Conservation (phyloP, 352 stramenopile species). For the Globisporangium parvum region DNA sequence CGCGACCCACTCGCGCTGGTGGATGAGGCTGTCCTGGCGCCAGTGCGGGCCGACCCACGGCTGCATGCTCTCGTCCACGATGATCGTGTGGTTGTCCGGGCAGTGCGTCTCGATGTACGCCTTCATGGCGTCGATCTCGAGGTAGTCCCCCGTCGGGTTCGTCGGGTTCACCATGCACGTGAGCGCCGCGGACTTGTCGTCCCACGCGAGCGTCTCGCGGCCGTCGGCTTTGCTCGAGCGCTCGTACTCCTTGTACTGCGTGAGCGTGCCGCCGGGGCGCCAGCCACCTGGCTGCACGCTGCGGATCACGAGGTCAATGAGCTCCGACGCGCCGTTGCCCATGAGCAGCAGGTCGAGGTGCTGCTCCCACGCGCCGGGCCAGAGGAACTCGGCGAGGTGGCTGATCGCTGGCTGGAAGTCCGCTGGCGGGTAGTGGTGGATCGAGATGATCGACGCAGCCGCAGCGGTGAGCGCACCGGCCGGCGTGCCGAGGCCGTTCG, state of each 20-base stretch:
- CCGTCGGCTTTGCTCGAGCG: slow-evolving; percentile 80
- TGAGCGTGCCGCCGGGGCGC: slow-evolving; percentile 63
- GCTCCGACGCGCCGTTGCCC: slow-evolving; percentile 79
- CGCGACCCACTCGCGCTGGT: slow-evolving; percentile 79
- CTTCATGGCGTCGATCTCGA: slow-evolving; percentile 78
- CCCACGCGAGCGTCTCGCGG: slow-evolving; percentile 66
- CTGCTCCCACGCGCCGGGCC: slow-evolving; percentile 45
- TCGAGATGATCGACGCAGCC: slow-evolving; percentile 62
- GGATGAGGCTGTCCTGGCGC: slow-evolving; percentile 82
- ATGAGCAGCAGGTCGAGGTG: slow-evolving; percentile 71
- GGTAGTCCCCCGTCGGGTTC: slow-evolving; percentile 88
- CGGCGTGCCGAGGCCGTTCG: slow-evolving; percentile 82
- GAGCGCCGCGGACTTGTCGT: slow-evolving; percentile 62
- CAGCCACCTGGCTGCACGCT: slow-evolving; percentile 66
- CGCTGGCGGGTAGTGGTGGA: slow-evolving; percentile 87
- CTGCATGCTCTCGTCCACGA: slow-evolving; percentile 91
- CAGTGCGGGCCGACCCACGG: slow-evolving; percentile 83
- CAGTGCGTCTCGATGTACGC: slow-evolving; percentile 82
- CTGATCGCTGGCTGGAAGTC: slow-evolving; percentile 88
- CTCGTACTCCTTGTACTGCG: slow-evolving; percentile 88
- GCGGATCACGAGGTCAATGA: slow-evolving; percentile 87
- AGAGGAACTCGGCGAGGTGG: slow-evolving; percentile 86
- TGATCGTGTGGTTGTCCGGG: slow-evolving; percentile 85
- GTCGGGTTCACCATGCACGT: slow-evolving; percentile 89
- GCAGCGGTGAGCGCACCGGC: slow-evolving; percentile 60